Evolutionary conservation across 2,329 filamentous ascomycete species (phyloP).

Genomic region (Penicillium sp.): DNA sequence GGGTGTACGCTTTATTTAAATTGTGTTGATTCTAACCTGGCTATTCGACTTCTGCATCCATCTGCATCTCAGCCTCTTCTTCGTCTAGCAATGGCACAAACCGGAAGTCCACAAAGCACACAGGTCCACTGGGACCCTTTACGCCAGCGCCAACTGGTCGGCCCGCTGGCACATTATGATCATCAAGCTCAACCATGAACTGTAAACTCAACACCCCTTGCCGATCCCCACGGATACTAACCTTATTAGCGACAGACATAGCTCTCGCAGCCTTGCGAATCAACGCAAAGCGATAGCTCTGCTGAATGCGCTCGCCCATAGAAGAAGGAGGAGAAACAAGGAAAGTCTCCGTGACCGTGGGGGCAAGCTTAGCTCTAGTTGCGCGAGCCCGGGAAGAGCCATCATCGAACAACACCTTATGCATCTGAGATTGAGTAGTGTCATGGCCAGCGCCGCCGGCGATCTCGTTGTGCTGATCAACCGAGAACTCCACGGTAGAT

Average conservation of each 20-base stretch:
- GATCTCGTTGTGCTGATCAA: constrained; percentile 41
- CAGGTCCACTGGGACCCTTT: constrained; percentile 28
- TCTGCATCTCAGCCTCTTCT: constrained; percentile 34
- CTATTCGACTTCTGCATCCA: constrained; percentile 15
- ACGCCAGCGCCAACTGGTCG: constrained; percentile 26
- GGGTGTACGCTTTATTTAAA: not conserved
- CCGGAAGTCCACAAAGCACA: constrained; percentile 50
- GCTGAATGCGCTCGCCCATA: constrained; percentile 61
- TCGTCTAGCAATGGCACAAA: constrained; percentile 49
- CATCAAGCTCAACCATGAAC: constrained; percentile 90
- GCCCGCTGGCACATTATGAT: constrained; percentile 40
- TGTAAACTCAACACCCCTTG: constrained; percentile 92
- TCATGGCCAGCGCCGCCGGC: constrained; percentile 21
- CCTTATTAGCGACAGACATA: constrained; percentile 91
- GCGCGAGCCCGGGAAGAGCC: constrained; percentile 35
- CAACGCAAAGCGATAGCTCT: constrained; percentile 83
- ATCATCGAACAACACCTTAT: constrained; percentile 39
- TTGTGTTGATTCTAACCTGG: not conserved
- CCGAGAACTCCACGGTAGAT: constrained; percentile 60
- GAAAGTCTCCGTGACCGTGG: constrained; percentile 53
- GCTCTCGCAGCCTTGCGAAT: constrained; percentile 83
- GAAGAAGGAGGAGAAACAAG: constrained; percentile 58
- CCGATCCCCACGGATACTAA: constrained; percentile 81
- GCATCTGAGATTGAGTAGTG: constrained; percentile 22
- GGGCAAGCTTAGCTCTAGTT: constrained; percentile 39